These are phyloP conservation scores for Agarophyton chilense DNA, from an alignment of 23 red algal species.

Conservation along the genomic window DNA sequence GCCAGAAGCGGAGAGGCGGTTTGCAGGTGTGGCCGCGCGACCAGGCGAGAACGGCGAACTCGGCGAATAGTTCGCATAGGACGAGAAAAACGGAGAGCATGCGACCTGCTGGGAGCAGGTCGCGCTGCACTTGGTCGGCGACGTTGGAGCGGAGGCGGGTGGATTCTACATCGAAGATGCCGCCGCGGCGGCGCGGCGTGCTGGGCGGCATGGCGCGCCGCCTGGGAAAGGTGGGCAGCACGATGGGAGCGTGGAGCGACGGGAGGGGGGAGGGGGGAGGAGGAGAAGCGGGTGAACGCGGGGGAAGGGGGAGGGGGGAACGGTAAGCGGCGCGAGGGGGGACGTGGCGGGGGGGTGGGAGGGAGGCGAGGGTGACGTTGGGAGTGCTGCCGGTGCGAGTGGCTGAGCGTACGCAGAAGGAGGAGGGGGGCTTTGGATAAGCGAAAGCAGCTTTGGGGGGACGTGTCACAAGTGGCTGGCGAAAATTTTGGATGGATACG, in stretches of 20 bases:
- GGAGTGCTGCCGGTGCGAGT: neutral
- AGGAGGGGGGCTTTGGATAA: too few relatives aligned
- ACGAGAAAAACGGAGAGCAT: constrained; percentile 88
- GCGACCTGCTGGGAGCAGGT: constrained; percentile 82
- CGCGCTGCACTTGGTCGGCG: constrained; percentile 85
- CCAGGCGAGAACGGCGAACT: constrained; percentile 72
- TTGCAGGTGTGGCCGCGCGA: constrained; percentile 73
- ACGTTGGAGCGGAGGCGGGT: constrained; percentile 86
- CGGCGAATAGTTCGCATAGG: constrained; percentile 82
- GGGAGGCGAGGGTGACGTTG: neutral
- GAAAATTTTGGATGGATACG: too few relatives aligned
- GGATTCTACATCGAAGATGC: constrained; percentile 73
- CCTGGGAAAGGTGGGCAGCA: neutral
- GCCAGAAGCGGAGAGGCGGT: constrained; percentile 85
- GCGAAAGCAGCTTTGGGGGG: too few relatives aligned
- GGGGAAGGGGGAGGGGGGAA: neutral
- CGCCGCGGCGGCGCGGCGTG: constrained; percentile 41
- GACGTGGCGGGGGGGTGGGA: neutral
- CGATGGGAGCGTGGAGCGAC: neutral
- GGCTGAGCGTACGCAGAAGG: neutral
- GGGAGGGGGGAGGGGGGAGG: neutral
- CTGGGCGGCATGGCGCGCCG: constrained; percentile 18
- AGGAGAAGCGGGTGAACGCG: constrained; percentile 20
- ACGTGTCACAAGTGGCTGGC: too few relatives aligned
- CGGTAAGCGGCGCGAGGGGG: neutral